phyloP scores from a whole-genome alignment of 106 monocot genomes.

The Hemerocallis citrina region DNA sequence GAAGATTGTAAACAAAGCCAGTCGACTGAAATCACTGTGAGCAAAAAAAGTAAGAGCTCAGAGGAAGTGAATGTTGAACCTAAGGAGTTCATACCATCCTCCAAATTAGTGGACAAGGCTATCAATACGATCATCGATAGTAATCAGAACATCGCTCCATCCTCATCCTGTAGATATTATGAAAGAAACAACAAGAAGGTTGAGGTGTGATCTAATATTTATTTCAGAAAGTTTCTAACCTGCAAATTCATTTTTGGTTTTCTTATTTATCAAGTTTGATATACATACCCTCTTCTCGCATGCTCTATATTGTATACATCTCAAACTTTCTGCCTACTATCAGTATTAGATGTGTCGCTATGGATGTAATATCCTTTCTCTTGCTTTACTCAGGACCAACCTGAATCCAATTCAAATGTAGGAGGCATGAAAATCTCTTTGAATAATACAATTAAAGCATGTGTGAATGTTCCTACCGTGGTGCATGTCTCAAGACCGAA shows the following conservation, averaged over 20 bases:
- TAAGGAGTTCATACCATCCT: not conserved
- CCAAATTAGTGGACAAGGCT: not conserved
- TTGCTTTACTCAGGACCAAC: slow-evolving; percentile 15
- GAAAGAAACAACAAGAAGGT: slow-evolving; percentile 4
- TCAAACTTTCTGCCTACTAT: not conserved
- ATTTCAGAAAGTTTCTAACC: not conserved
- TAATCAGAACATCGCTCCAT: slow-evolving; percentile 2
- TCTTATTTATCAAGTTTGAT: not conserved
- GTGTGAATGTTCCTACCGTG: slow-evolving; percentile 29
- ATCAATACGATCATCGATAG: not conserved
- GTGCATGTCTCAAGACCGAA: slow-evolving; percentile 69
- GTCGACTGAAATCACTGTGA: not conserved
- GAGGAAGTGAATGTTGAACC: not conserved
- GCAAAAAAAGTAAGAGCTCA: not conserved
- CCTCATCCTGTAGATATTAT: slow-evolving; percentile 1
- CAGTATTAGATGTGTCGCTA: no score
- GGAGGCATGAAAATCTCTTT: not conserved
- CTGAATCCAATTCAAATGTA: not conserved
- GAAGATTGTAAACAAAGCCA: not conserved
- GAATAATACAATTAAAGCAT: slow-evolving; percentile 3
- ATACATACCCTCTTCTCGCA: not conserved
- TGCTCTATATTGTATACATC: no score
- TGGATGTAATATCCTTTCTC: not conserved
- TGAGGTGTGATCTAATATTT: slow-evolving; percentile 6
- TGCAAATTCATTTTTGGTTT: not conserved